These are phyloP conservation scores for Nectriaceae sp. DNA, from an alignment of 2,329 filamentous ascomycete species.

Conservation along the genomic window DNA sequence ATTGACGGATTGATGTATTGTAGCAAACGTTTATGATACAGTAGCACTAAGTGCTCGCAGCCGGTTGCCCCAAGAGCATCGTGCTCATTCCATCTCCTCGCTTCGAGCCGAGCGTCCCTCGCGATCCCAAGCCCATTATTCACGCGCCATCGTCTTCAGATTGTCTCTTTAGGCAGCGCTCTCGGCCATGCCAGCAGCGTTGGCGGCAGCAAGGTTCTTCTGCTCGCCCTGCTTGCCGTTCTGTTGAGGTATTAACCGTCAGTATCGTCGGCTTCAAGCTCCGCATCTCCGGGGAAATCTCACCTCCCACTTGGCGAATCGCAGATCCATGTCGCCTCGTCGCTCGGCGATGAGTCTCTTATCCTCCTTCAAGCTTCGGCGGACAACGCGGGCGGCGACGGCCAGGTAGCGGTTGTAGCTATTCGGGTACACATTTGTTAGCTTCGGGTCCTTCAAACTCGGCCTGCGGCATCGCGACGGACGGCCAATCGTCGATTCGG, in stretches of 20 bases:
- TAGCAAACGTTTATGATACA: conserved; percentile 39
- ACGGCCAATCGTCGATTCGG: conserved; percentile 17
- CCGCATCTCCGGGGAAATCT: conserved; percentile 18
- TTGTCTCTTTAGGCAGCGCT: conserved; percentile 36
- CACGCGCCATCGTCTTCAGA: conserved; percentile 24
- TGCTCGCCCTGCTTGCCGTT: conserved; percentile 93
- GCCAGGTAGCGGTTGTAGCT: conserved; percentile 99
- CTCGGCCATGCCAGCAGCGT: conserved; percentile 43
- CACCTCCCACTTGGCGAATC: conserved; percentile 95
- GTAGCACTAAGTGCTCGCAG: conserved; percentile 27
- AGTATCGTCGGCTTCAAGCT: conserved; percentile 14
- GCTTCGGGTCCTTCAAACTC: conserved; percentile 29
- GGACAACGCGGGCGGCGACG: conserved; percentile 90
- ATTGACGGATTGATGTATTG: conserved; percentile 31
- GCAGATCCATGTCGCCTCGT: conserved; percentile 84
- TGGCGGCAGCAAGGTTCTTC: conserved; percentile 68
- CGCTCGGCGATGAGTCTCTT: conserved; percentile 85
- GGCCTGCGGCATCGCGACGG: conserved; percentile 5
- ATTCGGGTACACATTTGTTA: conserved; percentile 36
- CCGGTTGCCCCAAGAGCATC: conserved; percentile 21
- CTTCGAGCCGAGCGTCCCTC: conserved; percentile 20
- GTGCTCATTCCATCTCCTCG: conserved; percentile 20
- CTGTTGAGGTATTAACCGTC: conserved; percentile 54
- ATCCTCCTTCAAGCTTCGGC: conserved; percentile 95
- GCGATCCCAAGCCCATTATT: conserved; percentile 20